Evolutionary conservation across 2,329 filamentous ascomycete species (phyloP).

Genomic region (Aureobasidium pullulans): DNA sequence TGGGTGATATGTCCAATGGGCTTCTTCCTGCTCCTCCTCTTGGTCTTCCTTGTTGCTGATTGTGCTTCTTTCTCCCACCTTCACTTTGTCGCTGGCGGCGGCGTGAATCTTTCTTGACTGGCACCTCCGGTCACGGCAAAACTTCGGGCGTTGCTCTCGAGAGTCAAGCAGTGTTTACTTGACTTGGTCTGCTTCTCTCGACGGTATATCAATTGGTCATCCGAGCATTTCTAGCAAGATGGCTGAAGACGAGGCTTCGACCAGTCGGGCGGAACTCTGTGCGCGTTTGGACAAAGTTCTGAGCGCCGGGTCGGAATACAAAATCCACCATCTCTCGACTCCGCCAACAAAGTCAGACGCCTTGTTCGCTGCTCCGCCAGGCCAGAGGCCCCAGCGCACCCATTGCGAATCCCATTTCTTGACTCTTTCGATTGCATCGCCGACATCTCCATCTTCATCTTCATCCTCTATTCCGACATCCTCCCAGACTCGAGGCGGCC

Average conservation of each 20-base stretch:
- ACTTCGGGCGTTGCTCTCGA: not conserved
- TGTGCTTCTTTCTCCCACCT: not conserved
- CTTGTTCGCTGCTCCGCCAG: slow-evolving; percentile 72
- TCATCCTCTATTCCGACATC: not conserved
- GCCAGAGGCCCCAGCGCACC: slow-evolving; percentile 64
- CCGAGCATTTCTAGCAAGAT: slow-evolving; percentile 3
- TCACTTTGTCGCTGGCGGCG: not conserved
- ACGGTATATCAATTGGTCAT: not conserved
- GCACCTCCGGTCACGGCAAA: not conserved
- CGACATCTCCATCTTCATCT: not conserved
- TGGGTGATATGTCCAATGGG: not conserved
- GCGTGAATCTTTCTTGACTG: slow-evolving; percentile 8
- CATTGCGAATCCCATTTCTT: slow-evolving; percentile 82
- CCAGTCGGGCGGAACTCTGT: slow-evolving; percentile 19
- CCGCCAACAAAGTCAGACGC: slow-evolving; percentile 66
- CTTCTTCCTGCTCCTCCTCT: not conserved
- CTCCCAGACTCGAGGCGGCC: slow-evolving; percentile 25
- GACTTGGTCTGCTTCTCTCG: not conserved
- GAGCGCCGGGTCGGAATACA: slow-evolving; percentile 52
- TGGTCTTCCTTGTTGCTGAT: not conserved
- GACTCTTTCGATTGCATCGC: slow-evolving; percentile 39
- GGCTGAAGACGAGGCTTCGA: not conserved
- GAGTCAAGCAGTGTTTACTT: not conserved
- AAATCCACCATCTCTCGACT: slow-evolving; percentile 79
- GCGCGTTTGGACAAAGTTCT: slow-evolving; percentile 46